Evolutionary conservation across 78 protist genomes (phyloP), one percentile per base, ranked within the genome.

Genomic region (Dictyostelium firmibasis): DNA sequence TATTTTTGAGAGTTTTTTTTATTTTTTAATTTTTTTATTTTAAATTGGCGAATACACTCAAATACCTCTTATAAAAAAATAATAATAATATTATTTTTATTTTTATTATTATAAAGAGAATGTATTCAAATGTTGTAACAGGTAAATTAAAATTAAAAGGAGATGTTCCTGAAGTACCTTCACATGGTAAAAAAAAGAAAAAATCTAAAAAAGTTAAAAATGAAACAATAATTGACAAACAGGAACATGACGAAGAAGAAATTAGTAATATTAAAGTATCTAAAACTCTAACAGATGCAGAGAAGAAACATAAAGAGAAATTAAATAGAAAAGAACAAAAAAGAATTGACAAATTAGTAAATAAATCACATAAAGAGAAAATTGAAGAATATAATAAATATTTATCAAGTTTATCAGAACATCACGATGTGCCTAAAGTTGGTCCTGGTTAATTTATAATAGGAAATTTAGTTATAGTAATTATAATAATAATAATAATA

Each of bases 61-160:
- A n/a, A n/a, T n/a, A n/a, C n/a, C n/a, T n/a, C n/a, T n/a, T 13
- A 14, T 50, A 16, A 50, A 50, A 18, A 23, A 50, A 50, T 16
- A 50, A 10, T 41, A 41, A 2, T 41, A 57, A 57, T 67, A 14
- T 6, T 72, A 16, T 67, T 23, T 20, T n/a, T n/a, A n/a, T n/a
- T n/a, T n/a, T n/a, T n/a, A n/a, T n/a, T n/a, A n/a, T n/a, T n/a
- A 72, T 72, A 72, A 10, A 33, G 5, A 31, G n/a, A 23, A 29
- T 47, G 23, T 88, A 88, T 88, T 62, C 83, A 50, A 88, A 88
- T 88, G 38, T 81, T 5, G 77, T 88, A 9, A 81, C 81, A 18
- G 94, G 94, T 11, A 88, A 88, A 81, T 69, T 88, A 69, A 88
- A 81, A 43, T 81, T 88, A 81, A 88, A 88, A 33, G 94, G 94